Conservation (phyloP, 2,329 filamentous ascomycete genomes). For the Aspergillus intermedius region DNA sequence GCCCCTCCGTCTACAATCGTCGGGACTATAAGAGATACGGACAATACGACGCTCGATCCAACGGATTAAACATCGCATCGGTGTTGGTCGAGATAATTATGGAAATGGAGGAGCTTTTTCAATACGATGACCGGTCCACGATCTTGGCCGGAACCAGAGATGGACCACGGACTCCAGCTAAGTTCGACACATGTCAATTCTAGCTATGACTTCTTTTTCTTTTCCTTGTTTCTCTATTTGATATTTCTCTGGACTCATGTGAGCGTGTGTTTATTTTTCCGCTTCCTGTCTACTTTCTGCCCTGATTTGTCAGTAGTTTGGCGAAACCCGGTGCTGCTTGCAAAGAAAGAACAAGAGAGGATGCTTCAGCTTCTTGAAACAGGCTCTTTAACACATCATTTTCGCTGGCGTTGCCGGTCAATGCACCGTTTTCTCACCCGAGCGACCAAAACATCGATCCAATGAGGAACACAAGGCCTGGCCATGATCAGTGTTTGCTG, state of each 20-base stretch:
- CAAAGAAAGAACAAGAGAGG: conserved; percentile 5
- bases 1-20: conserved; percentile 28
- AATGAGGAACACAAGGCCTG: neutral
- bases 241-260: neutral
- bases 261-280: conserved; percentile 1
- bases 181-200: conserved; percentile 32
- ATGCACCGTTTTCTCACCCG: neutral
- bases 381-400: neutral
- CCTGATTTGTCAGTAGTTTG: conserved; percentile 32
- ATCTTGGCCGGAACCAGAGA: conserved; percentile 3
- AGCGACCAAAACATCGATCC: neutral
- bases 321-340: conserved; percentile 11
- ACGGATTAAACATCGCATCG: conserved; percentile 18
- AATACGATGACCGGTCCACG: neutral
- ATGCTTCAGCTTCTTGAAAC: conserved; percentile 1
- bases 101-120: neutral
- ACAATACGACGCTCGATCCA: conserved; percentile 30
- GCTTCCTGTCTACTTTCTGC: conserved; percentile 19
- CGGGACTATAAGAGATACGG: conserved; percentile 27
- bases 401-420: neutral
- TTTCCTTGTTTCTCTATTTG: conserved; percentile 11
- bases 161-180: conserved; percentile 28
- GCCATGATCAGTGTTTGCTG: conserved; percentile 10
- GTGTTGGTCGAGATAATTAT: neutral
- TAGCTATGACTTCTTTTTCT: conserved; percentile 21